A percentile compares a stretch with the other conserved stretches of the same genome.
These are phyloP conservation scores for Tulasnella sp. DNA, from an alignment of 768 basidiomycete species.

Conservation along the genomic window DNA sequence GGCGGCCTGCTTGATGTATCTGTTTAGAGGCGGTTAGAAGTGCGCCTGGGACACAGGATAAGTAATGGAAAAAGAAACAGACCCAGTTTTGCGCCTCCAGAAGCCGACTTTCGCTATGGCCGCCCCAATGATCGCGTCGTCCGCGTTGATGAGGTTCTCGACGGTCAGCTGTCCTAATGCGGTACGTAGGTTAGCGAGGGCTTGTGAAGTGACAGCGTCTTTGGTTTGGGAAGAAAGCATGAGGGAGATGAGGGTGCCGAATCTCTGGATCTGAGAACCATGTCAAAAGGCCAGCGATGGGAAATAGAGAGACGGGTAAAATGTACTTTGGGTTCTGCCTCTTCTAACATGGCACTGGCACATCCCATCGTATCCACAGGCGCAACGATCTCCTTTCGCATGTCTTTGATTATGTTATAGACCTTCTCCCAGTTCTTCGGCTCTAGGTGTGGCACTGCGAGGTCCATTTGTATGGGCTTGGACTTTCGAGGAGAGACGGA, in stretches of 20 bases:
- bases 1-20: constrained; percentile 68
- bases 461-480: constrained; percentile 43
- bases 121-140: constrained; percentile 50
- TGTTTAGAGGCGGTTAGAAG: constrained; percentile 23
- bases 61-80: no score
- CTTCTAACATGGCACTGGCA: constrained; percentile 53
- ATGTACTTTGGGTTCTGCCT: constrained; percentile 54
- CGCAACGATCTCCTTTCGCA: constrained; percentile 61
- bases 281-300: background rate
- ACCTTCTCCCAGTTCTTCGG: constrained; percentile 58
- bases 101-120: constrained; percentile 88
- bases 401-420: constrained; percentile 62
- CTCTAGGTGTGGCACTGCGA: constrained; percentile 53
- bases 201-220: constrained; percentile 76
- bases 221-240: constrained; percentile 97
- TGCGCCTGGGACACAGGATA: no score
- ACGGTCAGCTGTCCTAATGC: constrained; percentile 71
- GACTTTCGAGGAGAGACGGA: constrained; percentile 29
- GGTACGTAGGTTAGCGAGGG: constrained; percentile 58
- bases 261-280: constrained; percentile 55
- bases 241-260: constrained; percentile 77
- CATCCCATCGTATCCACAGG: constrained; percentile 94
- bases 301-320: background rate
- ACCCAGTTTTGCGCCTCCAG: constrained; percentile 82
- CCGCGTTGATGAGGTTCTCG: constrained; percentile 54